A percentile compares a stretch with the other conserved stretches of the same genome.
phyloP scores from a whole-genome alignment of 202 grass and related monocot species.

The Panicum hallii region DNA sequence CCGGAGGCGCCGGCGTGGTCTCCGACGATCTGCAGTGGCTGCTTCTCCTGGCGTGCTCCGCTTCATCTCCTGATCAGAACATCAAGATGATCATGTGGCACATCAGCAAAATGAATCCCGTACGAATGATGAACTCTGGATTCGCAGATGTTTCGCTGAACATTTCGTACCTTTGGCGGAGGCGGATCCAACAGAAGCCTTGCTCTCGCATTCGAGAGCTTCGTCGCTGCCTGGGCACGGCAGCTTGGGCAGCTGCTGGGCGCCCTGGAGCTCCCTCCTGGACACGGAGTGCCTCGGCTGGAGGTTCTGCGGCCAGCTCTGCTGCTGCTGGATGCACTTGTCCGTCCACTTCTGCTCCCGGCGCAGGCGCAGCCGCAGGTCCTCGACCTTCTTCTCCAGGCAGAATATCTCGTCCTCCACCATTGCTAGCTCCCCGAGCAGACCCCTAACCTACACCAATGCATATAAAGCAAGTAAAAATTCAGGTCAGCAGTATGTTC shows the following conservation, averaged over 20 bases:
- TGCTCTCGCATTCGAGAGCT: constrained; percentile 44
- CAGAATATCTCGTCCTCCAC: constrained; percentile 94
- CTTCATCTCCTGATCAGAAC: constrained; percentile 46
- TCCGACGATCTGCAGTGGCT: constrained; percentile 47
- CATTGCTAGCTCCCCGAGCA: constrained; percentile 79
- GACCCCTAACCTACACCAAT: constrained; percentile 55
- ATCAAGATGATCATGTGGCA: background rate
- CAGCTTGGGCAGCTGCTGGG: constrained; percentile 45
- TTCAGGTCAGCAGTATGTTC: background rate
- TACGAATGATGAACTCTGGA: background rate
- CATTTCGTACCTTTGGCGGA: constrained; percentile 44
- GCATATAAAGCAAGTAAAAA: background rate
- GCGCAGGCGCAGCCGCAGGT: constrained; percentile 58
- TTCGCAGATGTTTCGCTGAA: background rate
- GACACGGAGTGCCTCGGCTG: constrained; percentile 47
- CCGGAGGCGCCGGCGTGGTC: background rate
- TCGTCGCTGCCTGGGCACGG: constrained; percentile 37
- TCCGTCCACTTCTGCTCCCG: constrained; percentile 64
- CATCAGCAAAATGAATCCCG: background rate
- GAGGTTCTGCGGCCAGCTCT: constrained; percentile 45
- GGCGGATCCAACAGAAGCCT: constrained; percentile 53
- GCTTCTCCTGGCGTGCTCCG: constrained; percentile 40
- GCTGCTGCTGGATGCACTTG: constrained; percentile 43
- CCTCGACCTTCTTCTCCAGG: constrained; percentile 83
- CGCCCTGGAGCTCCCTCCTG: constrained; percentile 49